Evolutionary conservation across 352 stramenopile species (phyloP), one percentile per base, ranked within the genome.

Genomic region (Thalassiosira hispida): DNA sequence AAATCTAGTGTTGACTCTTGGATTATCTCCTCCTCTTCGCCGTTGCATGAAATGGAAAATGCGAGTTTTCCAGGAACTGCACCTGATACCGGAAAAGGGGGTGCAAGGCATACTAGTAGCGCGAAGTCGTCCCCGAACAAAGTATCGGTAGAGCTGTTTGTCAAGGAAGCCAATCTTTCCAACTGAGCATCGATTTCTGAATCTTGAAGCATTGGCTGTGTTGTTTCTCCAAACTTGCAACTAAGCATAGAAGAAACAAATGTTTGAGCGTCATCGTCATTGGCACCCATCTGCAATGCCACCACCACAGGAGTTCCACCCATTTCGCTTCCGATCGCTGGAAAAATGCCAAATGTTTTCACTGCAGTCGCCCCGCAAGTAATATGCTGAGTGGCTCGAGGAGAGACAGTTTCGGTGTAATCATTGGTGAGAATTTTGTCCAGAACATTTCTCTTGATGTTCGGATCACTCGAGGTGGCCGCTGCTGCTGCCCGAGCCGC

Each of bases 141-240:
- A 42, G 42, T 40, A 40, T 55, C 31, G 16, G 5, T 23, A 35
- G 38, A 33, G 12, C 20, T 57, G 25, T 76, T 62, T 61, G 27
- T 18, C 18, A 23, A 14, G 1, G 25, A 35, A 20, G 25, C 29
- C n/a, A 52, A 20, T 12, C 33, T 55, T 27, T 68, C 44, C n/a
- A 73, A 20, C n/a, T 68, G 22, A 61, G 11, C 29, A 25, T 70
- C 23, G n/a, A 40, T 33, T 46, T 63, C 60, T 29, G 20, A 46
- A 23, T 33, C 27, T 20, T 68, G 1, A 22, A 31, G 55, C 9
- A 61, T n/a, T 22, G 67, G 67, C 12, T 38, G 33, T 52, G 29
- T 14, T 1, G n/a, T n/a, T 47, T 51, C 46, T 35, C 70, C 70
- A 68, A 78, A 78, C 9, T 72, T 72, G 60, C 70, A 78, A 38